These are phyloP conservation scores for Apiotrichum laibachii DNA, from an alignment of 1,284 basidiomycete genomes.

Conservation along the genomic window DNA sequence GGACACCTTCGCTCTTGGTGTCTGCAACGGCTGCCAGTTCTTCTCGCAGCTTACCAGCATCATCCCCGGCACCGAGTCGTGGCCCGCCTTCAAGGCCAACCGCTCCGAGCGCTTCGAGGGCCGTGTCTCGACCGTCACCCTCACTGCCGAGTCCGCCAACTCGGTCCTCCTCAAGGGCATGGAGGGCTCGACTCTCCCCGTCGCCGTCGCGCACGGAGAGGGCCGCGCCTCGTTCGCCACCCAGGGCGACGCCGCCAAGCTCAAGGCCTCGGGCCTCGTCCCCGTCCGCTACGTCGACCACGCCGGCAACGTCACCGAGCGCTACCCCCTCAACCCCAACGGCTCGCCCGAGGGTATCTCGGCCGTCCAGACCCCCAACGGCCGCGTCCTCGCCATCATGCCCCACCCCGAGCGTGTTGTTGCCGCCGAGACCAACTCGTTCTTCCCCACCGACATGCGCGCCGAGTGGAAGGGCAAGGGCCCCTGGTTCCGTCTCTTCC, in stretches of 20 bases:
- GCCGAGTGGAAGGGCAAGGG: conserved; percentile 67
- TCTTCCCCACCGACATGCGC: conserved; percentile 66
- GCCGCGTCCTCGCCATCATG: conserved; percentile 91
- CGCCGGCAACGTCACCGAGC: conserved; percentile 62
- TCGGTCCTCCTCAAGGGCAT: conserved; percentile 88
- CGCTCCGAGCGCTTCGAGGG: conserved; percentile 87
- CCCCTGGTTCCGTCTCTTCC: conserved; percentile 95
- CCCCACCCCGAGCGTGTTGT: conserved; percentile 86
- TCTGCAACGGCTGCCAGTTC: conserved; percentile 99
- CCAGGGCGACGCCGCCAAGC: conserved; percentile 49
- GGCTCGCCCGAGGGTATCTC: conserved; percentile 83
- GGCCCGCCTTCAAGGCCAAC: conserved; percentile 92
- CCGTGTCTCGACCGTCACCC: conserved; percentile 74
- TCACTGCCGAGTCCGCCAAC: conserved; percentile 56
- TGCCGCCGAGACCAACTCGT: conserved; percentile 76
- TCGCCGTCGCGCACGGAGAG: conserved; percentile 95
- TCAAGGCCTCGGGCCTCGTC: conserved; percentile 60
- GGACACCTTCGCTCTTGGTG: conserved; percentile 84
- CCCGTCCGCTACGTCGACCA: conserved; percentile 76
- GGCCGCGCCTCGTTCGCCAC: conserved; percentile 73
- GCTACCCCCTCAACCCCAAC: conserved; percentile 94
- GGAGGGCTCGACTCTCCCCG: conserved; percentile 80
- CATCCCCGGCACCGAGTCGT: conserved; percentile 77
- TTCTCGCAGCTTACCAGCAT: conserved; percentile 81
- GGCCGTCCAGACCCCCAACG: conserved; percentile 79